Evolutionary conservation across 805 yeast species (phyloP), one percentile per base, ranked within the genome.

Genomic region (Blastobotrys terrestris): DNA sequence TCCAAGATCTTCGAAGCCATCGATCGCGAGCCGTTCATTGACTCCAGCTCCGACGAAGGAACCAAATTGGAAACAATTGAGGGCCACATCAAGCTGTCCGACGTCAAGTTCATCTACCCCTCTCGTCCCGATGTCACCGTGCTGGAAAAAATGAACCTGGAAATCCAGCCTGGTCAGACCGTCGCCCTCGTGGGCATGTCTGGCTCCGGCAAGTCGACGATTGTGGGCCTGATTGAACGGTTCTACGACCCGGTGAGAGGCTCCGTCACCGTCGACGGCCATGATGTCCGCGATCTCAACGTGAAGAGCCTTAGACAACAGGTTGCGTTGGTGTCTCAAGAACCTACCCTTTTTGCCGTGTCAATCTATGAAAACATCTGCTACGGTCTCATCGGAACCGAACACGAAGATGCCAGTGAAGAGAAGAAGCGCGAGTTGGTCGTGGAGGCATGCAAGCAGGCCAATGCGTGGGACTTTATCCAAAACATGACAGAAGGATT

Each of bases 171-270:
- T 2, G 98, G 98, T 6, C 71, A 84, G 62, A 90, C 89, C 58
- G 95, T 91, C 31, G 98, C 97, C 8, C 79, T 92, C 58, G 99
- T 92, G 14, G 99, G 99, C 1, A 95, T 96, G 3, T 86, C 95
- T 1, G 99, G 99, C 2, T 84, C 92, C 60, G 99, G 99, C 39
- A 92, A 92, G 71, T 89, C 97, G 0, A 92, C 99, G 0, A 80
- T 92, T 43, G 74, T 92, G 57, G 82, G 91, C 62, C 70, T 92
- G 31, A 84, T 89, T 0, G 95, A 90, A 72, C 75, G 98, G 58
- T 92, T 92, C 66, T 92, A 91, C 69, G 94, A 89, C 62, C 86
- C 89, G 1, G 71, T 74, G 21, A 70, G 76, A 4, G 97, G 97
- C 19, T 69, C 84, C 44, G 84, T 92, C 53, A 69, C 83, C 19